Percentiles rank a stretch among this genome's conserved stretches.
These are phyloP conservation scores for Pachyrhizus erosus DNA, from an alignment of 306 rosid species.

Conservation along the genomic window DNA sequence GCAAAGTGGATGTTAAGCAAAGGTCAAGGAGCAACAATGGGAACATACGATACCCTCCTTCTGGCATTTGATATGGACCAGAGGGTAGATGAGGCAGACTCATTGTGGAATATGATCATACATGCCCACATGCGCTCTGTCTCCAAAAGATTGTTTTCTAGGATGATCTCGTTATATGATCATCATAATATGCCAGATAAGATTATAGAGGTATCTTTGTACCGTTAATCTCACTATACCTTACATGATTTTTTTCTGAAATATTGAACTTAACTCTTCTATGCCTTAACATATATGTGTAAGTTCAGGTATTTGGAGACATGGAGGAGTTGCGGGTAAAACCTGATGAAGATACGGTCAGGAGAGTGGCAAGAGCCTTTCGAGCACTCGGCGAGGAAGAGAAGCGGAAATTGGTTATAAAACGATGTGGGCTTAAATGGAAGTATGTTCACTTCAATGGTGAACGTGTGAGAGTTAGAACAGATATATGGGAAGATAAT, in stretches of 20 bases:
- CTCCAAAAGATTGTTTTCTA: constrained; percentile 79
- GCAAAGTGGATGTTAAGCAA: constrained; percentile 98
- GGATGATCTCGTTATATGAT: constrained; percentile 86
- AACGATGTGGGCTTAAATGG: constrained; percentile 78
- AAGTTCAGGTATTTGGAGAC: constrained; percentile 80
- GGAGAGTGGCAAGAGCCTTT: constrained; percentile 72
- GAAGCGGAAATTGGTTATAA: constrained; percentile 60
- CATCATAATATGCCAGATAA: constrained; percentile 70
- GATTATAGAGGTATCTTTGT: constrained; percentile 69
- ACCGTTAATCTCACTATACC: constrained; percentile 6
- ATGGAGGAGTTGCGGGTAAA: constrained; percentile 85
- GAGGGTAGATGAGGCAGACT: constrained; percentile 94
- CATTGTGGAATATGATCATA: constrained; percentile 93
- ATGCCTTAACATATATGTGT: constrained; percentile 7
- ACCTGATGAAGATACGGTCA: constrained; percentile 89
- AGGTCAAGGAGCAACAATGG: constrained; percentile 96
- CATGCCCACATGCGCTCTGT: constrained; percentile 75
- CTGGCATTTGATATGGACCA: constrained; percentile 84
- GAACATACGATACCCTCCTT: constrained; percentile 87
- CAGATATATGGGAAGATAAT: constrained; percentile 51
- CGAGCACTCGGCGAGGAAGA: constrained; percentile 70
- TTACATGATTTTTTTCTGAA: constrained; percentile 14
- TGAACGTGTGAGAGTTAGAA: constrained; percentile 79
- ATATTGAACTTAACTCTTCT: not conserved
- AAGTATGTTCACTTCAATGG: constrained; percentile 85